Evolutionary conservation across 1,284 basidiomycete genomes (phyloP), one percentile per base, ranked within the genome.

Genomic region (Somion occarium): DNA sequence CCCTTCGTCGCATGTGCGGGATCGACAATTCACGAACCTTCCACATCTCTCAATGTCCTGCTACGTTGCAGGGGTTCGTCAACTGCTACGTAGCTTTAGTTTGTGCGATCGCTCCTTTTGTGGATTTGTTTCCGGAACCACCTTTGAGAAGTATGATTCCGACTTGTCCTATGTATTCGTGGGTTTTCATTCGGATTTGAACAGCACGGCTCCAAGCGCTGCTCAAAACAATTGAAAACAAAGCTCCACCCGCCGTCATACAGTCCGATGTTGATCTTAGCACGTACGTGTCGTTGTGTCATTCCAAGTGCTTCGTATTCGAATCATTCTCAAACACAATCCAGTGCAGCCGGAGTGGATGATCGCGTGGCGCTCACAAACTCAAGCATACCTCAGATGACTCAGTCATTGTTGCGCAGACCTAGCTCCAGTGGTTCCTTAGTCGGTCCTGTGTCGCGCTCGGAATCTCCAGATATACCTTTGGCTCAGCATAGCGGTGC

Each of bases 41-140:
- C 43, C 49, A 50, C 24, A 25, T 50, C 43, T 38, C 49, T 12
- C 42, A 45, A 25, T 45, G 42, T 25, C 43, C 49, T 1, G 11
- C 30, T 19, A 18, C 12, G 3, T 22, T 45, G 13, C 4, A 22
- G n/a, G 24, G 45, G 12, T 44, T 42, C 34, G 49, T 38, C 5
- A 15, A 34, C 7, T 7, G 30, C 15, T 34, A 34, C 15, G 30
- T 15, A 34, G 15, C 7, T 15, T 15, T 34, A 34, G 30, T 34
- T 7, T 7, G 15, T 34, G 30, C 15, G 7, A 15, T 34, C 30
- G 7, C 7, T 15, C 7, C 7, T 7, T 34, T 7, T 7, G 15
- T 7, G 15, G 15, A 15, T 15, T 7, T 7, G 30, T 34, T 34
- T 15, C 15, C 30, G 15, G 30, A 34, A 15, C 15, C 30, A 34